Base-by-base conservation (phyloP, 2,329 filamentous ascomycete species). In the Hypoxylon sp. region DNA sequence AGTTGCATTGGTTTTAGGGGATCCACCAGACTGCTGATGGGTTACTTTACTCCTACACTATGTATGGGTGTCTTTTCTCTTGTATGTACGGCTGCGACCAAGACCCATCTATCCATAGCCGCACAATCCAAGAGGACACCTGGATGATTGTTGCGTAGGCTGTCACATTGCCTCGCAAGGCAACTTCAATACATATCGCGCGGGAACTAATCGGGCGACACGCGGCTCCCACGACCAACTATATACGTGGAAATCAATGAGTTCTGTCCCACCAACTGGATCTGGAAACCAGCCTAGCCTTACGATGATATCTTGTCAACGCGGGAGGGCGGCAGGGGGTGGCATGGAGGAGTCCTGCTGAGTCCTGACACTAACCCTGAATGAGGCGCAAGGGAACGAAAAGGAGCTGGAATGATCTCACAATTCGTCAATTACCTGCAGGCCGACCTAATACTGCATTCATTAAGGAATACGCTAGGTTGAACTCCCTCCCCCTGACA, bases 371-470 rank as follows among this genome's bases (percentile, higher is more conserved):
- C 46, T 40, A 52, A 48, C 32, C 56, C 52, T 59, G 38, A 55
- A 53, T 52, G 64, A 64, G 67, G 60, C 66, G 60, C 66, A 64
- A 56, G 49, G 32, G 20, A 22, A 59, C 26, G 22, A 51, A 61
- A 61, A 62, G 61, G 61, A 61, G 57, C 28, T 26, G 50, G 52
- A 49, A 67, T 67, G 67, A 67, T 64, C 54, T 64, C 60, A 61
- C 51, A 24, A 46, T 54, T 52, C 28, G 53, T 44, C 46, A 28
- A 24, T 55, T 22, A 42, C 46, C 33, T 51, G 53, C 60, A 53
- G 42, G 40, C 20, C 24, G 12, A 26, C 36, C 49, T 48, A 57
- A 50, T 32, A 38, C 38, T 20, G 42, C 42, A 48, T 36, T 49
- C n/a, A 33, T 54, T 40, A 33, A 54, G 51, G 52, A 40, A 36